Percentiles rank a stretch among this genome's conserved stretches.
These are phyloP conservation scores for Vaccinium myrtillus DNA, from an alignment of 148 eudicot genomes.

Conservation along the genomic window DNA sequence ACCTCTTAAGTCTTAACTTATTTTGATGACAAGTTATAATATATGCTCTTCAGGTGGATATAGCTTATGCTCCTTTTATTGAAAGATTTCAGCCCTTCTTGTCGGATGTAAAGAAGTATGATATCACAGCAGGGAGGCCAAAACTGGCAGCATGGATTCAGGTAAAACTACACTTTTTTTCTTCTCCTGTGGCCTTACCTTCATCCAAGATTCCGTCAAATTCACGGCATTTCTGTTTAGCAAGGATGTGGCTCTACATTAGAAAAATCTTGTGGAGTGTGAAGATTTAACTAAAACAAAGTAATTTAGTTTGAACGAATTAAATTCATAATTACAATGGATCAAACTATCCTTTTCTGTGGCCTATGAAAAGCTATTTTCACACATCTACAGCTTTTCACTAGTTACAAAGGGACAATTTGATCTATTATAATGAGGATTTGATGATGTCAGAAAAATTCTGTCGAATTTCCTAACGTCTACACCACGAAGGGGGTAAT, in stretches of 20 bases:
- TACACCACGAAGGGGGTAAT: too few species aligned
- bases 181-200: not conserved
- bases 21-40: not conserved
- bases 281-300: not conserved
- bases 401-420: too few species aligned
- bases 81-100: conserved; percentile 67
- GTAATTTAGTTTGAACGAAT: not conserved
- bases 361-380: too few species aligned
- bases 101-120: conserved; percentile 59
- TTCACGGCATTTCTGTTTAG: not conserved
- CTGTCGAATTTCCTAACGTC: too few species aligned
- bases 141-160: conserved; percentile 63
- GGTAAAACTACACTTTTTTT: conserved; percentile 37
- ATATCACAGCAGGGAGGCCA: conserved; percentile 55
- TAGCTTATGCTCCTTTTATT: conserved; percentile 78
- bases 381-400: too few species aligned
- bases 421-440: too few species aligned
- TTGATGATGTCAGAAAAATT: too few species aligned
- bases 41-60: conserved; percentile 32
- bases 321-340: not conserved
- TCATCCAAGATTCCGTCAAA: not conserved
- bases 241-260: not conserved
- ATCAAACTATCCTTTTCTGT: too few species aligned
- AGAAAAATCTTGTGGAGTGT: not conserved
- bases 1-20: not conserved